These are phyloP conservation scores for Coemansia sp. DNA, from an alignment of 192 early-diverging fungal species.

Conservation along the genomic window DNA sequence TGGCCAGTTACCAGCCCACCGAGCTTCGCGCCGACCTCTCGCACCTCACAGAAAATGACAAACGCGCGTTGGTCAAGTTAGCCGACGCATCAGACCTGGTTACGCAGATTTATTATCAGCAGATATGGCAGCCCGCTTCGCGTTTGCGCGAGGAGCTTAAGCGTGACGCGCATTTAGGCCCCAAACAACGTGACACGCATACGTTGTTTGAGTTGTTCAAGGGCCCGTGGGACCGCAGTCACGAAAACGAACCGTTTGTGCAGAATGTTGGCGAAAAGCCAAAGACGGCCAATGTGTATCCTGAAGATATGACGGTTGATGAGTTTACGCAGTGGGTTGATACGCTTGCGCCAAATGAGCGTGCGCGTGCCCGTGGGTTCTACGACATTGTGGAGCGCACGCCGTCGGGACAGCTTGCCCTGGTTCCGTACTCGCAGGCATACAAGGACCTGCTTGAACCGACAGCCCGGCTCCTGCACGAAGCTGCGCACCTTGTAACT, in stretches of 20 bases:
- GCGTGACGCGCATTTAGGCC: conserved; percentile 12
- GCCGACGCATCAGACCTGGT: conserved; percentile 61
- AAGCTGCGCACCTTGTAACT: conserved; percentile 59
- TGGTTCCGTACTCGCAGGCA: conserved; percentile 56
- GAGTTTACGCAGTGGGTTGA: conserved; percentile 61
- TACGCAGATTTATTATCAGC: conserved; percentile 61
- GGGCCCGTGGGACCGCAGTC: conserved; percentile 65
- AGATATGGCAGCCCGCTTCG: conserved; percentile 64
- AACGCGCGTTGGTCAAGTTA: conserved; percentile 59
- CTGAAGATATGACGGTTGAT: conserved; percentile 63
- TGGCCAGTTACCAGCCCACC: conserved; percentile 54
- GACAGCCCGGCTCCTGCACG: conserved; percentile 53
- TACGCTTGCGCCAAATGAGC: conserved; percentile 47
- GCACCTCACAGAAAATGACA: conserved; percentile 57
- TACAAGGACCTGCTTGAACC: conserved; percentile 59
- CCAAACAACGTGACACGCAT: conserved; percentile 36
- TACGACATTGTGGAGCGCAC: conserved; percentile 59
- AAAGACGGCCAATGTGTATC: conserved; percentile 65
- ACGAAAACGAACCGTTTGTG: conserved; percentile 57
- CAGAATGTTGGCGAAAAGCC: conserved; percentile 50
- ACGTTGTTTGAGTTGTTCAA: conserved; percentile 62
- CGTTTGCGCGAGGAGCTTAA: conserved; percentile 53
- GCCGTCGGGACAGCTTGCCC: neutral
- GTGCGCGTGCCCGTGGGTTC: conserved; percentile 60
- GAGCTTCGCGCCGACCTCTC: conserved; percentile 59